phyloP scores from a whole-genome alignment of 2,329 filamentous ascomycete species.

The Phaeoacremonium minimum region DNA sequence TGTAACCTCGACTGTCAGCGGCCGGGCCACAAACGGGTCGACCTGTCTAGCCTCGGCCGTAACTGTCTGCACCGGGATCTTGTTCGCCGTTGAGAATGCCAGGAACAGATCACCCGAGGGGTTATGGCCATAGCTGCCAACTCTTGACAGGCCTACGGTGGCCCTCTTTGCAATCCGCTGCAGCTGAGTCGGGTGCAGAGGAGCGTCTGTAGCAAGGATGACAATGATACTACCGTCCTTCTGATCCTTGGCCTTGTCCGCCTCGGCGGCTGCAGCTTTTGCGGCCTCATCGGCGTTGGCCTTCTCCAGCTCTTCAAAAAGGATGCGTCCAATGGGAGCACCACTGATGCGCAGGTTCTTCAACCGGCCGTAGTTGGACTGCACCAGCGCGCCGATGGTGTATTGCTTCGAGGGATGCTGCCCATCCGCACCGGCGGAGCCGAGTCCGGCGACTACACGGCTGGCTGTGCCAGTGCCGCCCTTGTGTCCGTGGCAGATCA shows the following conservation, averaged over 20 bases:
- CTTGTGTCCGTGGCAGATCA: constrained; percentile 64
- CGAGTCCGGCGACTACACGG: constrained; percentile 46
- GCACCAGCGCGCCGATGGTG: constrained; percentile 58
- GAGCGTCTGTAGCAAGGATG: constrained; percentile 46
- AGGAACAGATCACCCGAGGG: constrained; percentile 64
- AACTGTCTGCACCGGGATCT: constrained; percentile 37
- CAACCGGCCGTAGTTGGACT: constrained; percentile 60
- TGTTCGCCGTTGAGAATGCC: constrained; percentile 59
- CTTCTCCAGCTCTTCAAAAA: constrained; percentile 36
- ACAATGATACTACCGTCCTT: constrained; percentile 61
- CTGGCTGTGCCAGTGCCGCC: constrained; percentile 62
- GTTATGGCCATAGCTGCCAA: constrained; percentile 59
- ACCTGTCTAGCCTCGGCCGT: constrained; percentile 23
- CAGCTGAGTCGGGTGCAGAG: constrained; percentile 29
- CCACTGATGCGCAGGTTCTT: constrained; percentile 54
- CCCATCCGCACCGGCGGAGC: constrained; percentile 20
- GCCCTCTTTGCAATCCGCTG: constrained; percentile 27
- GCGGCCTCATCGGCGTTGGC: constrained; percentile 12
- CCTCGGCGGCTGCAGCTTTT: constrained; percentile 17
- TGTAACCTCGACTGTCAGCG: constrained; percentile 36
- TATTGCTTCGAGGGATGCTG: constrained; percentile 33
- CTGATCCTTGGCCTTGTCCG: constrained; percentile 36
- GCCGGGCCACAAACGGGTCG: constrained; percentile 33
- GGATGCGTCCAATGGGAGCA: constrained; percentile 55
- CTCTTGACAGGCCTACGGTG: constrained; percentile 55